Evolutionary conservation across 805 yeast species (phyloP).

Genomic region (Wickerhamomyces kurtzmanii): DNA sequence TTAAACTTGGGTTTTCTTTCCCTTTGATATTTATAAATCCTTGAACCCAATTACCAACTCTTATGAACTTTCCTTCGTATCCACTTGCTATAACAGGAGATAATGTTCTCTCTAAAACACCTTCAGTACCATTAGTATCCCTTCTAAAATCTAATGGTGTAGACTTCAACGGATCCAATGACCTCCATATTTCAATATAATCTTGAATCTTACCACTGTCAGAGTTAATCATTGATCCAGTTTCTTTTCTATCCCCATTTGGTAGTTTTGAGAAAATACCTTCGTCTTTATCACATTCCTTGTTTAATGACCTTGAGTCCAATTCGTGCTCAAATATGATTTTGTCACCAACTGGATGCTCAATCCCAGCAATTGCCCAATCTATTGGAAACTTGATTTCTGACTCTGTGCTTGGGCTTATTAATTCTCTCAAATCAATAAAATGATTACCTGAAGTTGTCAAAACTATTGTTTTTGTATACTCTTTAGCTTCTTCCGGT

Average conservation of each 20-base stretch:
- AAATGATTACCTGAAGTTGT: slow-evolving; percentile 32
- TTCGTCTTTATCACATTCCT: slow-evolving; percentile 19
- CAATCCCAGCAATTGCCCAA: slow-evolving; percentile 23
- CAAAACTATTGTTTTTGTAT: slow-evolving; percentile 37
- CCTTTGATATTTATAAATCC: too few relatives aligned
- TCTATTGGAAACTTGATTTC: slow-evolving; percentile 7
- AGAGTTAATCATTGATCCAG: slow-evolving; percentile 40
- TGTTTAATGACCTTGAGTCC: slow-evolving; percentile 1
- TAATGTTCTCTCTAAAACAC: too few relatives aligned
- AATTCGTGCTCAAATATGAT: slow-evolving; percentile 1
- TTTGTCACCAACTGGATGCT: slow-evolving; percentile 9
- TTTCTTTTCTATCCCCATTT: slow-evolving; percentile 35
- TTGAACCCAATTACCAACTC: slow-evolving; percentile 7
- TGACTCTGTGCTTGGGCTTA: slow-evolving; percentile 4
- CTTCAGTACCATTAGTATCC: slow-evolving; percentile 1
- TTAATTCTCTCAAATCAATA: slow-evolving; percentile 32
- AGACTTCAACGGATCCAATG: slow-evolving; percentile 28
- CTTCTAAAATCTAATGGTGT: slow-evolving; percentile 17
- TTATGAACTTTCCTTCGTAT: neutral
- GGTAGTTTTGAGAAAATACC: slow-evolving; percentile 34
- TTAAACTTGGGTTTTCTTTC: too few relatives aligned
- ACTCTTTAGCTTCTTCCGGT: slow-evolving; percentile 29
- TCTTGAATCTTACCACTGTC: slow-evolving; percentile 29
- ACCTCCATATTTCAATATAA: slow-evolving; percentile 47
- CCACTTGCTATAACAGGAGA: too few relatives aligned